Evolutionary conservation across 176 grass and related monocot genomes (phyloP), one percentile per base, ranked within the genome.

Genomic region (Aegilops sharonensis): DNA sequence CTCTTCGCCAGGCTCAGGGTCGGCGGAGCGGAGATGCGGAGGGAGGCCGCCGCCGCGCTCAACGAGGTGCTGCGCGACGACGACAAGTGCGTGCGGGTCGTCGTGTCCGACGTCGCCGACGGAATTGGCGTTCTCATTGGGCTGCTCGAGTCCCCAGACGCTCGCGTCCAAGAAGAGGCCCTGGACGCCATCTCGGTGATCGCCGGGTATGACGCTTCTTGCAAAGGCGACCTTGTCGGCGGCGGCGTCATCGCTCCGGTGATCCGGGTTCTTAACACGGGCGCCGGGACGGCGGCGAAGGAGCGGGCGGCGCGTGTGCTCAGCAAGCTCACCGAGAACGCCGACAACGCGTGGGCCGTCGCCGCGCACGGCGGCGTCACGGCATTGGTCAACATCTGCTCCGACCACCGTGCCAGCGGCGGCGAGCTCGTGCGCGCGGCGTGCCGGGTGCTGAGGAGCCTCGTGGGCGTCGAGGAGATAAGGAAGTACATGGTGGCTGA

Each of bases 261-360:
- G 52, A 78, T 99, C 74, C 85, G 89, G 6, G 64, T 92, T 17
- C 77, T 99, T 52, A 92, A 94, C 73, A 72, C 54, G 0, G 86
- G 77, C 20, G 87, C 48, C 10, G 30, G n/a, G 15, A 43, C 64
- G 32, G 69, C 65, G 2, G 89, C 59, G 17, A 99, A 90, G 89
- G 92, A 90, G 77, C 75, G 63, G 11, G 92, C 94, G 17, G 90
- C 89, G 10, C 69, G 85, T 61, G 87, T 93, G 82, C 90, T 99
- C 24, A 87, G 89, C 70, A 91, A 37, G 79, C 81, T 99, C 79
- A 99, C 97, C 0, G 92, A 94, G 82, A 97, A 99, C 87, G 88
- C 94, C 9, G 91, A 94, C 59, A 99, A 99, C 81, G 94, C 90
- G 21, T 99, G 94, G 92, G 93, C 97, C 11, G 92, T 99, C 29